Percentiles rank a stretch among this genome's conserved stretches.
phyloP scores from a whole-genome alignment of 2,329 filamentous ascomycete genomes.

The Sphaerulina musiva region DNA sequence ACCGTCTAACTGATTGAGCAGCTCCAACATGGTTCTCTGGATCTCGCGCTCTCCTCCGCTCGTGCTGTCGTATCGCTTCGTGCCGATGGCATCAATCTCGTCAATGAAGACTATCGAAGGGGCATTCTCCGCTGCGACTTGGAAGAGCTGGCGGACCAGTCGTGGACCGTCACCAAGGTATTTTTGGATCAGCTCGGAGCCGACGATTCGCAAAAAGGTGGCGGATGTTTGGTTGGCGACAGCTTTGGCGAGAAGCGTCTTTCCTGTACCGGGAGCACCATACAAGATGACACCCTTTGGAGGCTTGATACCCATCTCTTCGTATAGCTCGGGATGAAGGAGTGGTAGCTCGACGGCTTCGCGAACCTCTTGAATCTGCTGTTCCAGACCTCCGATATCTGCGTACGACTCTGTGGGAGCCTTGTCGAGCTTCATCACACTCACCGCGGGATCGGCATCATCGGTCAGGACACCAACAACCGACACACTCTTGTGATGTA shows the following conservation, averaged over 20 bases:
- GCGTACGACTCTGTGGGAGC: constrained; percentile 97
- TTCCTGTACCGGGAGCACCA: constrained; percentile 92
- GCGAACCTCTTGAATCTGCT: constrained; percentile 93
- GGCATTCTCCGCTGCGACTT: constrained; percentile 90
- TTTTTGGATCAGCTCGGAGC: constrained; percentile 96
- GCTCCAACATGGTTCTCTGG: constrained; percentile 95
- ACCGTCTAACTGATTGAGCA: constrained; percentile 95
- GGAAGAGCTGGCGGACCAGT: constrained; percentile 91
- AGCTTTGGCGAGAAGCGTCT: constrained; percentile 90
- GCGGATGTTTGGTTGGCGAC: constrained; percentile 99
- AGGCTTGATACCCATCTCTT: constrained; percentile 99
- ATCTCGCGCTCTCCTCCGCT: constrained; percentile 96
- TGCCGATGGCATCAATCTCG: constrained; percentile 97
- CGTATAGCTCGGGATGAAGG: constrained; percentile 92
- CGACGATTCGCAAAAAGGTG: constrained; percentile 94
- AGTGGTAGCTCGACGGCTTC: constrained; percentile 95
- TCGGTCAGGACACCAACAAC: constrained; percentile 96
- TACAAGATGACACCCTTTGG: constrained; percentile 99
- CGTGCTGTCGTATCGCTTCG: constrained; percentile 96
- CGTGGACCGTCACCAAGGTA: constrained; percentile 94
- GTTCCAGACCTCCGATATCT: constrained; percentile 92
- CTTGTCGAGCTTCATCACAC: constrained; percentile 99
- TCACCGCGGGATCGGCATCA: constrained; percentile 89
- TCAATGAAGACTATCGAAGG: constrained; percentile 98
- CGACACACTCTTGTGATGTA: constrained; percentile 96